phyloP scores from a whole-genome alignment of 331 rosid genomes.

The Erythrophleum ivorense region DNA sequence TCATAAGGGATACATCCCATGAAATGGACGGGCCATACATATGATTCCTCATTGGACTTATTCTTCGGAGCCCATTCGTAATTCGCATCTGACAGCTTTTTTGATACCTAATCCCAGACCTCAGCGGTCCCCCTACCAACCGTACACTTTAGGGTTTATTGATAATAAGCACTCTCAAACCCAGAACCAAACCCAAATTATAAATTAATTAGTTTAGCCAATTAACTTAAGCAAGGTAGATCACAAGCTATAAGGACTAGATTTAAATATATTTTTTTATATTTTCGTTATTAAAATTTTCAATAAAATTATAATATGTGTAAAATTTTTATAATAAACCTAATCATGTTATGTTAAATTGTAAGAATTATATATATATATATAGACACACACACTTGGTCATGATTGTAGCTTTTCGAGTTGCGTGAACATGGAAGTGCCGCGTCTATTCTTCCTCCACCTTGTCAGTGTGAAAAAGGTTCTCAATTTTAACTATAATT shows the following conservation, averaged over 20 bases:
- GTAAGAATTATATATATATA: too few species aligned
- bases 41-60: background rate
- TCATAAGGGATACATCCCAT: background rate
- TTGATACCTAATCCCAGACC: background rate
- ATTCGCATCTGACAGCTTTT: background rate
- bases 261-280: too few species aligned
- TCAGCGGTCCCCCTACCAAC: too few species aligned
- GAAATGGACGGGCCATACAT: slow-evolving; percentile 14
- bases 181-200: background rate
- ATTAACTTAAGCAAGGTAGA: too few species aligned
- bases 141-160: slow-evolving; percentile 12
- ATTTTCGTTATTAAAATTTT: too few species aligned
- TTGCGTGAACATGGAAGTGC: too few species aligned
- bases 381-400: too few species aligned
- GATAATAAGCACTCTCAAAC: background rate
- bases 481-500: background rate
- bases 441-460: background rate
- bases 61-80: background rate
- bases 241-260: too few species aligned
- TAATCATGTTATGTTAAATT: too few species aligned
- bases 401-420: too few species aligned
- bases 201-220: background rate
- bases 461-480: background rate
- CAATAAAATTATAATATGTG: too few species aligned
- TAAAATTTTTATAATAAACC: too few species aligned